Evolutionary conservation across 2,329 filamentous ascomycete species (phyloP).

Genomic region (Fusarium armeniacum): DNA sequence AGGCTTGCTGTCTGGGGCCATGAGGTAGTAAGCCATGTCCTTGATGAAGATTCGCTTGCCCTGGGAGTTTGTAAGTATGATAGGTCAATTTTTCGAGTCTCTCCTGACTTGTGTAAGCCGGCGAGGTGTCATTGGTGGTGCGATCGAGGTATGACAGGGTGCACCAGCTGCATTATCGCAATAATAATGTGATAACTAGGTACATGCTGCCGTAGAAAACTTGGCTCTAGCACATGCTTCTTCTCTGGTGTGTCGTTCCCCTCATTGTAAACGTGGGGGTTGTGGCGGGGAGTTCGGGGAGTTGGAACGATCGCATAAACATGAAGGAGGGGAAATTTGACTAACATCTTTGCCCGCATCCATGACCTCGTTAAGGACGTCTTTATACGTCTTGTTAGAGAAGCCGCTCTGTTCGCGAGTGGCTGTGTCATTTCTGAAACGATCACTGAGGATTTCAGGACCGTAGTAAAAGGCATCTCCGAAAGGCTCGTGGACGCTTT

Average conservation of each 20-base stretch:
- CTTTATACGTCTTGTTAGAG: slow-evolving; percentile 77
- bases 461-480: slow-evolving; percentile 97
- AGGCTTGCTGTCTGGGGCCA: slow-evolving; percentile 78
- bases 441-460: slow-evolving; percentile 84
- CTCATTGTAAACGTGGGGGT: slow-evolving; percentile 31
- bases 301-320: slow-evolving; percentile 36
- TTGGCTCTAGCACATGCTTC: slow-evolving; percentile 13
- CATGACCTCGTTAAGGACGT: slow-evolving; percentile 82
- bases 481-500: slow-evolving; percentile 94
- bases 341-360: slow-evolving; percentile 80
- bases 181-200: slow-evolving; percentile 2
- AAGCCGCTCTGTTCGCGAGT: slow-evolving; percentile 74
- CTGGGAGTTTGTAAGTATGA: slow-evolving; percentile 61
- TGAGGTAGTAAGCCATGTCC: slow-evolving; percentile 93
- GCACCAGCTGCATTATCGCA: slow-evolving; percentile 11
- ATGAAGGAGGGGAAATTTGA: slow-evolving; percentile 31
- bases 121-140: neutral
- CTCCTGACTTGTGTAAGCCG: slow-evolving; percentile 9
- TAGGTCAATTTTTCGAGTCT: neutral
- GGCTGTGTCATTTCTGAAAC: slow-evolving; percentile 78
- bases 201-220: slow-evolving; percentile 6
- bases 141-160: slow-evolving; percentile 16
- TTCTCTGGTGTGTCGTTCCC: slow-evolving; percentile 23
- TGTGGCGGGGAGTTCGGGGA: slow-evolving; percentile 39
- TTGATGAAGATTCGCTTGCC: slow-evolving; percentile 97